phyloP scores from a whole-genome alignment of 352 stramenopile genomes.

The Phytophthora quininea region DNA sequence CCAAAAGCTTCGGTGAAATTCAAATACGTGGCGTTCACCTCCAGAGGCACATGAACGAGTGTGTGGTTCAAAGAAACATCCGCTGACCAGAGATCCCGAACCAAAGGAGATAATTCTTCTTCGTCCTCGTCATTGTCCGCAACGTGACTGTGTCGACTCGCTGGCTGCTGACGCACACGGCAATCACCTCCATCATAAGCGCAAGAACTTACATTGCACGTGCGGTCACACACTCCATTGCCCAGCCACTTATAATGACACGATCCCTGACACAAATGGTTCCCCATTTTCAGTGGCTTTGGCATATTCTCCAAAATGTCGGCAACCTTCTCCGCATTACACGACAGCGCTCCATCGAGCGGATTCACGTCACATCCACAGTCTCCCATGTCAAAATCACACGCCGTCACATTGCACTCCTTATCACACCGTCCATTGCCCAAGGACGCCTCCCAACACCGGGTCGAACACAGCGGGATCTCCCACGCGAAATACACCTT shows the following conservation, averaged over 20 bases:
- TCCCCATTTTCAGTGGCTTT: slow-evolving; percentile 46
- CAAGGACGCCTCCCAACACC: slow-evolving; percentile 79
- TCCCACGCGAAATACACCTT: slow-evolving; percentile 95
- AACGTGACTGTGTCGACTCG: slow-evolving; percentile 11
- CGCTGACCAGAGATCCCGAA: slow-evolving; percentile 51
- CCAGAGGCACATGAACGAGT: slow-evolving; percentile 67
- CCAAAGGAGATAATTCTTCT: slow-evolving; percentile 30
- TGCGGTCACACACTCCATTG: slow-evolving; percentile 75
- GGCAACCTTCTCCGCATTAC: slow-evolving; percentile 66
- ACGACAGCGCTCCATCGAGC: slow-evolving; percentile 52
- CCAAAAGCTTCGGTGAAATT: slow-evolving; percentile 73
- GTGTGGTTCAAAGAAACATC: slow-evolving; percentile 59
- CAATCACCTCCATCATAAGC: slow-evolving; percentile 89
- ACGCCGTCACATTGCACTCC: slow-evolving; percentile 88
- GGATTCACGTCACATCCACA: slow-evolving; percentile 82
- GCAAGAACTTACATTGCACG: slow-evolving; percentile 84
- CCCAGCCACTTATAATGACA: slow-evolving; percentile 86
- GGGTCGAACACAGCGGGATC: slow-evolving; percentile 85
- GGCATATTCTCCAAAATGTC: slow-evolving; percentile 59
- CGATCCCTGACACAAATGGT: slow-evolving; percentile 71
- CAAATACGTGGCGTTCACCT: slow-evolving; percentile 69
- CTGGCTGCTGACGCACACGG: slow-evolving; percentile 33
- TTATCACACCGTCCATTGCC: slow-evolving; percentile 89
- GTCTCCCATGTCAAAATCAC: slow-evolving; percentile 94
- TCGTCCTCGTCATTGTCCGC: slow-evolving; percentile 21